Percentiles rank a stretch among this genome's conserved stretches.
Evolutionary conservation across 192 early-diverging fungal species (phyloP).

Genomic region (Helicostylum pulchrum): DNA sequence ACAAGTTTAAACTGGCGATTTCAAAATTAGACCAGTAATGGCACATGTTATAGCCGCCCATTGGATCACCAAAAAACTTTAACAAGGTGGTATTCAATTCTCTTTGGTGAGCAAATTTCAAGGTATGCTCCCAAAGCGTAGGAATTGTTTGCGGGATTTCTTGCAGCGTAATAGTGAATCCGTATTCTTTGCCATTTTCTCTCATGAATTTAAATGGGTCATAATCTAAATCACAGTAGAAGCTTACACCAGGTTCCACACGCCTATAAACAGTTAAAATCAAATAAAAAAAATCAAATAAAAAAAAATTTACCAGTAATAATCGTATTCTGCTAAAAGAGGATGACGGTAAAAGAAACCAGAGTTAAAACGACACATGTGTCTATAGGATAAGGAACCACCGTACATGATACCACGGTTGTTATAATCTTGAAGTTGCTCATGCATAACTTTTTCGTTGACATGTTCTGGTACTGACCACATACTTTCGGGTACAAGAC

Average conservation of each 20-base stretch:
- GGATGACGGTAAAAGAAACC: constrained; percentile 57
- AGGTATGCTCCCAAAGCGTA: constrained; percentile 49
- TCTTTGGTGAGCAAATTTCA: constrained; percentile 28
- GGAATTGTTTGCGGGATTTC: constrained; percentile 54
- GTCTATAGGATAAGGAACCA: constrained; percentile 70
- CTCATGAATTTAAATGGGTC: constrained; percentile 64
- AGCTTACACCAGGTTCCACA: constrained; percentile 59
- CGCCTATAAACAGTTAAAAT: constrained; percentile 50
- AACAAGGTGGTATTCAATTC: constrained; percentile 32
- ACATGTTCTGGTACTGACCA: constrained; percentile 77
- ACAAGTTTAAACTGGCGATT: constrained; percentile 62
- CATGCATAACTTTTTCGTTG: constrained; percentile 57
- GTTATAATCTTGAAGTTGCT: constrained; percentile 55
- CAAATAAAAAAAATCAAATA: background rate
- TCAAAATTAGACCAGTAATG: constrained; percentile 83
- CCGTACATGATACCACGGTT: constrained; percentile 66
- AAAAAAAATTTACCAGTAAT: constrained; percentile 65
- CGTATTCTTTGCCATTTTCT: constrained; percentile 53
- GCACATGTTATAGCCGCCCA: constrained; percentile 57
- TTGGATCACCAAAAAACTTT: constrained; percentile 25
- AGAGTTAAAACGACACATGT: constrained; percentile 79
- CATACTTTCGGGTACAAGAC: constrained; percentile 63
- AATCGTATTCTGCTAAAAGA: constrained; percentile 56
- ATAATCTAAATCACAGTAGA: constrained; percentile 55
- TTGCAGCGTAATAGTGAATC: constrained; percentile 51